Evolutionary conservation across 768 basidiomycete genomes (phyloP).

Genomic region (Tulasnella sp.): DNA sequence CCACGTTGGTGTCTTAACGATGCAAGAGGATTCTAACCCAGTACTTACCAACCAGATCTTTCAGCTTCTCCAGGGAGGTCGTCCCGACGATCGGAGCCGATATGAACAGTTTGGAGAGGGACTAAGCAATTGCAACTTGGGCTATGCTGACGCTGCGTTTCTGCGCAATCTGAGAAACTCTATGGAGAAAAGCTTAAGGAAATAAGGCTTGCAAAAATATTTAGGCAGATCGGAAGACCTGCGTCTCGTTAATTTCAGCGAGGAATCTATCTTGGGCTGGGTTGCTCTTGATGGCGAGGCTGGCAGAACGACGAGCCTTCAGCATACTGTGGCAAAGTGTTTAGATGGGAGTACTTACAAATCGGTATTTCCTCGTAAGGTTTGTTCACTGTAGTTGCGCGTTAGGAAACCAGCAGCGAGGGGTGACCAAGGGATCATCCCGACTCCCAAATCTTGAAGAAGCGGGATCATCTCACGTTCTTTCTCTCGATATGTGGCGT

Average conservation of each 20-base stretch:
- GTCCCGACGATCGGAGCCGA: slow-evolving; percentile 18
- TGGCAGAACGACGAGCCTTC: not conserved
- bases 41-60: slow-evolving; percentile 1
- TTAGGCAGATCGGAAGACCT: not conserved
- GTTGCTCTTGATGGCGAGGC: not conserved
- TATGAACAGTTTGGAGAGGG: slow-evolving; percentile 11
- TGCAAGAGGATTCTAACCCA: not conserved
- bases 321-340: not conserved
- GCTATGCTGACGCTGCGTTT: slow-evolving; percentile 12
- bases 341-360: not conserved
- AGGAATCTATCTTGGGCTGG: not conserved
- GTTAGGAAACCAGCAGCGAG: slow-evolving; percentile 31
- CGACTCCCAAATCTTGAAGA: slow-evolving; percentile 30
- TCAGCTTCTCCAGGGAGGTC: slow-evolving; percentile 13
- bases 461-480: slow-evolving; percentile 23
- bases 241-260: not conserved
- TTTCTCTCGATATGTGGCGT: slow-evolving; percentile 17
- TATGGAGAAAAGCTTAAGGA: not conserved
- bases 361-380: slow-evolving; percentile 8
- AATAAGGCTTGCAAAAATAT: not conserved
- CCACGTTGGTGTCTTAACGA: not conserved
- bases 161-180: not conserved
- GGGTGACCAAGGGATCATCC: slow-evolving; percentile 34
- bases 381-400: slow-evolving; percentile 13
- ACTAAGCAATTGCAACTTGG: slow-evolving; percentile 15